Base-by-base conservation (phyloP, 148 eudicot genomes). In the Euryodendron excelsum region DNA sequence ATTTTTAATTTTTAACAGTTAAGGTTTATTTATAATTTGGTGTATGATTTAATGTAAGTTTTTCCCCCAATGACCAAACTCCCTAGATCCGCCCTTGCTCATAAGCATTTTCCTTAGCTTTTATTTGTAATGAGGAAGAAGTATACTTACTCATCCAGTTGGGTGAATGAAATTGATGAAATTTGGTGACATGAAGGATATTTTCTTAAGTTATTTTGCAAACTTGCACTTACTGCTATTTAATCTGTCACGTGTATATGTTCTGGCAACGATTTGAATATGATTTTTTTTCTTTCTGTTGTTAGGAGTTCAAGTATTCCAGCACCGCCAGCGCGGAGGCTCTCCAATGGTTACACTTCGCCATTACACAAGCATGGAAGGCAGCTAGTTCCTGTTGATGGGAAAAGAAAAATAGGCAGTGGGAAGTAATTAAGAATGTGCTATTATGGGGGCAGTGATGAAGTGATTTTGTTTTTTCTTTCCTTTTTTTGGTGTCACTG, bases 291-390 rank as follows among this genome's bases (percentile, higher is more conserved):
- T 31, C 48, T 1, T 27, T 25, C 15, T 58, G 9, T 72, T 53
- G 30, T 73, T 45, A 91, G 98, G 91, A 90, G 92, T 80, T 82
- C 50, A 78, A 94, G n/a, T n/a, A n/a, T 94, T 79, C 98, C 98
- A 9, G 75, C 86, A 60, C 87, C 92, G 15, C 88, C 94, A 77
- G 27, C 81, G 10, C 72, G 92, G 30, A 87, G 84, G 78, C 74
- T 78, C 66, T 77, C 92, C 12, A 85, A 80, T 55, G 91, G 94
- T 69, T 1, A 55, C n/a, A 70, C 47, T 78, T 76, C 90, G 52
- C 78, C 90, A 8, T 55, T 74, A 53, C 72, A 60, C 17, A 92
- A 88, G 90, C 76, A 78, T 3, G 88, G 81, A 68, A 81, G 82
- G 83, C 85, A 69, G 37, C 33, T 77, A 6, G 62, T 39, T 58